Evolutionary conservation across 371 early-diverging fungal species (phyloP), one percentile per base, ranked within the genome.

Genomic region (Haplosporangium sp.): DNA sequence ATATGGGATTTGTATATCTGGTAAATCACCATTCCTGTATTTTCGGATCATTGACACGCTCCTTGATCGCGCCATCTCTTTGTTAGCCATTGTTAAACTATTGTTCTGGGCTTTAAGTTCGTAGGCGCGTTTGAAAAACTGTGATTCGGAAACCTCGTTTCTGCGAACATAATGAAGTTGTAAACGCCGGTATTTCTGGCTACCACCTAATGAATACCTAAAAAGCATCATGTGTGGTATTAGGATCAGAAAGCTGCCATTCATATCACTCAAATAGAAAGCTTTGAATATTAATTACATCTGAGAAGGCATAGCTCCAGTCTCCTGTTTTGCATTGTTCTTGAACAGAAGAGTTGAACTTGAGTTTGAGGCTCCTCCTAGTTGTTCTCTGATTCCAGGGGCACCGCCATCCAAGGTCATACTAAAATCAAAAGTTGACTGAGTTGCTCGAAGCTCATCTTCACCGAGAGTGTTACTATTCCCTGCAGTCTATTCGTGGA

Each of bases 1-100:
- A 57, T 88, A 66, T 6, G 77, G 72, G 62, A 95, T 93, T 71
- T 92, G 90, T 52, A 95, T 90, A 79, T 95, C 95, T 0, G 94
- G 95, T 8, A 94, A 83, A 55, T 94, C 94, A 1, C 95, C 94
- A 42, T 85, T 81, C 44, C 94, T 84, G 73, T 95, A 95, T 37
- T 85, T 85, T 17, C 95, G 86, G 47, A 83, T 86, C 61, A 94
- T 77, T 0, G 84, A 72, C 0, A 94, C 92, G 11, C 85, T 82
- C 71, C 87, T 86, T 0, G 87, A 84, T 11, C 85, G 79, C 3
- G 88, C 86, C 53, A 87, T 85, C 63, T 89, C 88, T 56, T 85
- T 71, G 42, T 75, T 67, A 0, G 52, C 57, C 2, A 61, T 58
- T 0, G 55, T 55, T 10, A 52, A 72, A 9, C 62, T 39, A 47